Base-by-base conservation (phyloP, 768 basidiomycete genomes). In the Rhizopogon vesiculosus region DNA sequence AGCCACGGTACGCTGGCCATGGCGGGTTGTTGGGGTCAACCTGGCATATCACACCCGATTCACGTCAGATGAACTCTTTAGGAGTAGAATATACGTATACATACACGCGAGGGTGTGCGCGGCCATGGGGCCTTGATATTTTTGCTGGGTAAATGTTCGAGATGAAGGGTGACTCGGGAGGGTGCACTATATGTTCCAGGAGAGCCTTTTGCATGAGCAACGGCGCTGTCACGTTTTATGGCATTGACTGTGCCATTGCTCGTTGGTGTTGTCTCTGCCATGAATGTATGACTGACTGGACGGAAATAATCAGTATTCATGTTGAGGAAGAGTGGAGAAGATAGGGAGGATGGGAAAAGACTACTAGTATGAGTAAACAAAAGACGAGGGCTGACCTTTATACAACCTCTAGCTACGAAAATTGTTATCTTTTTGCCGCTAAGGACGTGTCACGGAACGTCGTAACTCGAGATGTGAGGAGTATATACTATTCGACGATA, bases 1-100 rank as follows among this genome's bases (percentile, higher is more conserved):
- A 89, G 4, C 88, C 87, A 42, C 89, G 85, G 70, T 82, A 91
- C 0, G 89, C 89, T 38, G 89, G 89, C 79, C 78, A 91, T 16
- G 89, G 89, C 9, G 89, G 89, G 73, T 91, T 89, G 68, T 91
- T 90, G 33, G 88, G 88, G 67, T 91, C 86, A 44, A 90, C 80
- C 87, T 87, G 43, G 29, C 3, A 49, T n/a, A 8, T 9, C 42
- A 44, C 15, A 33, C 19, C 2, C 15, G 41, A 49, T 38, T 18
- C 16, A 5, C 13, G 19, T 33, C n/a, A 39, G 48, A 45, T 58
- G 44, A 52, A 40, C 42, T 42, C 28, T 18, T n/a, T 3, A n/a
- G 40, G 22, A 42, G 12, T 10, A 51, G n/a, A 43, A 28, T 2
- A 53, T 46, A 54, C 35, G 67, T 56, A 62, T 57, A 72, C 69